phyloP scores from a whole-genome alignment of 805 yeast species.

The Nakazawaea holstii region DNA sequence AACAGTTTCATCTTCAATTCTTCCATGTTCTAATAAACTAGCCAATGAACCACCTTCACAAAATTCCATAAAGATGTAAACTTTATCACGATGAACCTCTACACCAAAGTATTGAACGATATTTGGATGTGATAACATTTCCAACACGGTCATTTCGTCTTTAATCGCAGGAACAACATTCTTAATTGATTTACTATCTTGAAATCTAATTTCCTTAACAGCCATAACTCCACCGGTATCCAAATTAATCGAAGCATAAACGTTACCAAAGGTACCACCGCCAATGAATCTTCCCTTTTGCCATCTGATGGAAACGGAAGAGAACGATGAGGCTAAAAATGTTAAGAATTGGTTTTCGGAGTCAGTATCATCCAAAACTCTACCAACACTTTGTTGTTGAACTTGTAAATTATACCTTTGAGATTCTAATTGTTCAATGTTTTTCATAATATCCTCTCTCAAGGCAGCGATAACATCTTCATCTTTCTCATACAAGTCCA shows the following conservation, averaged over 20 bases:
- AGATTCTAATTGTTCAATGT: slow-evolving; percentile 59
- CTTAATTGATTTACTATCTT: slow-evolving; percentile 79
- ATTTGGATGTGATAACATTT: slow-evolving; percentile 93
- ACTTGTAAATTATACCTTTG: slow-evolving; percentile 36
- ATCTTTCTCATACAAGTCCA: slow-evolving; percentile 48
- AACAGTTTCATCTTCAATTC: slow-evolving; percentile 92
- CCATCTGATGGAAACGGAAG: slow-evolving; percentile 92
- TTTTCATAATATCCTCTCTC: slow-evolving; percentile 62
- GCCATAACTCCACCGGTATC: slow-evolving; percentile 97
- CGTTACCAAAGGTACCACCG: slow-evolving; percentile 94
- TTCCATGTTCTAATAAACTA: slow-evolving; percentile 78
- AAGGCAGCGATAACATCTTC: slow-evolving; percentile 53
- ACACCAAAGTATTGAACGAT: slow-evolving; percentile 96
- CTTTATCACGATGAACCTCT: slow-evolving; percentile 93
- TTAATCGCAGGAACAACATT: slow-evolving; percentile 83
- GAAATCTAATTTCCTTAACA: slow-evolving; percentile 90
- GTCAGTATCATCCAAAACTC: slow-evolving; percentile 83
- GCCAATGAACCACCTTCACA: slow-evolving; percentile 96
- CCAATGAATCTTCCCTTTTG: slow-evolving; percentile 93
- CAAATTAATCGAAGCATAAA: slow-evolving; percentile 84
- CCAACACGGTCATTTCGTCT: slow-evolving; percentile 95
- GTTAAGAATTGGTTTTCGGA: slow-evolving; percentile 84
- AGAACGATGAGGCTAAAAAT: slow-evolving; percentile 80
- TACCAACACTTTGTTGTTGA: slow-evolving; percentile 62
- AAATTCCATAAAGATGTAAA: slow-evolving; percentile 94